These are phyloP conservation scores for Lepiota subincarnata DNA, from an alignment of 768 basidiomycete species.

Conservation along the genomic window DNA sequence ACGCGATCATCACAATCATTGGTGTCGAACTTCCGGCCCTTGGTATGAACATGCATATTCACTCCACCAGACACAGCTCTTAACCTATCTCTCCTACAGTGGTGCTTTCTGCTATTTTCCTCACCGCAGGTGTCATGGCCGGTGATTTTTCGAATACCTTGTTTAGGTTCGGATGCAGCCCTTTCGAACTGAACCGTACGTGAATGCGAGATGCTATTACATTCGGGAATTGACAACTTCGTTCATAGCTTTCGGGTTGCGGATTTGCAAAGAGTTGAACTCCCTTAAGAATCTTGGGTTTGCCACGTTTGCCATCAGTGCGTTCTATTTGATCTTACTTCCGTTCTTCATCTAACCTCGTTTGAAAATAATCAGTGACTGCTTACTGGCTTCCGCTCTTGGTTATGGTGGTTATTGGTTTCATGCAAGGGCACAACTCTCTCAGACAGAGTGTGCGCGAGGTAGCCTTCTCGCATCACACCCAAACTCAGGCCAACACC, in stretches of 20 bases:
- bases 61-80: not conserved
- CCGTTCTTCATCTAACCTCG: not conserved
- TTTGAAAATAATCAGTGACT: not conserved
- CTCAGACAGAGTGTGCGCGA: not conserved
- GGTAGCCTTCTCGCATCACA: not conserved
- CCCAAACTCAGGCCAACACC: not conserved
- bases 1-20: not conserved
- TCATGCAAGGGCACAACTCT: conserved; percentile 1
- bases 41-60: not conserved
- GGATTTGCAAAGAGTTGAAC: not conserved
- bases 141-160: not conserved
- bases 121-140: not conserved
- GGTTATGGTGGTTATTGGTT: not conserved
- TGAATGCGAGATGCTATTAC: not conserved
- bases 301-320: not conserved
- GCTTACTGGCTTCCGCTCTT: conserved; percentile 1
- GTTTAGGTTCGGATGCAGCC: not conserved
- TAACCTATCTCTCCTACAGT: not conserved
- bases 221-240: not conserved
- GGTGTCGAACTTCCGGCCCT: conserved; percentile 1
- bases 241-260: not conserved
- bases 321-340: not conserved
- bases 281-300: not conserved
- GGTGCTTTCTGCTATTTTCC: not conserved
- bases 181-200: not conserved